These are phyloP conservation scores for Luzula sylvatica DNA, from an alignment of 176 grass and related monocot genomes.

Conservation along the genomic window DNA sequence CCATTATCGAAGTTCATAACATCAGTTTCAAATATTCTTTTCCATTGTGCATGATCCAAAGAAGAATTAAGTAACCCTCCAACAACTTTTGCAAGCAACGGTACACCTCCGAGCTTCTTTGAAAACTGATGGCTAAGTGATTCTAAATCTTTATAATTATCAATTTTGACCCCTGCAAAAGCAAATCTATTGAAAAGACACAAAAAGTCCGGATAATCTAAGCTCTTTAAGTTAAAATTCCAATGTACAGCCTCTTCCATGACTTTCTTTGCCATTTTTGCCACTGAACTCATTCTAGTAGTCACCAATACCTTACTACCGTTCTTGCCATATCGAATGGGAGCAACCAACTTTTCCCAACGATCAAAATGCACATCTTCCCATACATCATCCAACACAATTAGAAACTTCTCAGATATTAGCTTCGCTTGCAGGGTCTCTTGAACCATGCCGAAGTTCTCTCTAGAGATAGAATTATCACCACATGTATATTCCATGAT, in stretches of 20 bases:
- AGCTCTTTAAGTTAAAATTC: conserved; percentile 5
- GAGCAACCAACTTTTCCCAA: neutral
- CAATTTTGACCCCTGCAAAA: neutral
- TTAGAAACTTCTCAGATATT: conserved; percentile 13
- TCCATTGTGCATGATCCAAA: neutral
- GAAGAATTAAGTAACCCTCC: conserved; percentile 8
- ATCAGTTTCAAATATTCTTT: neutral
- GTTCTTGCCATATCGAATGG: neutral
- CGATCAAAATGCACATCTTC: neutral
- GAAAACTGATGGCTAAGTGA: conserved; percentile 6
- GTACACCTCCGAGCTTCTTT: conserved; percentile 16
- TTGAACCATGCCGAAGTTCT: conserved; percentile 2
- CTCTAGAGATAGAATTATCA: no score
- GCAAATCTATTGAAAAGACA: conserved; percentile 24
- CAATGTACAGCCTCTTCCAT: neutral
- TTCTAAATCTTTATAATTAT: neutral
- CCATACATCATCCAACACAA: conserved; percentile 32
- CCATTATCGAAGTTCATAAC: neutral
- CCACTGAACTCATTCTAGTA: conserved; percentile 17
- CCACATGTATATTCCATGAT: no score
- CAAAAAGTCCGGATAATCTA: conserved; percentile 3
- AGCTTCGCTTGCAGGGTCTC: neutral
- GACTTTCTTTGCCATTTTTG: conserved; percentile 4
- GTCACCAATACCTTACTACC: conserved; percentile 24
- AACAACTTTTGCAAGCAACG: conserved; percentile 14